phyloP scores from a whole-genome alignment of 2,329 filamentous ascomycete species.

The Dactylellina haptotyla region DNA sequence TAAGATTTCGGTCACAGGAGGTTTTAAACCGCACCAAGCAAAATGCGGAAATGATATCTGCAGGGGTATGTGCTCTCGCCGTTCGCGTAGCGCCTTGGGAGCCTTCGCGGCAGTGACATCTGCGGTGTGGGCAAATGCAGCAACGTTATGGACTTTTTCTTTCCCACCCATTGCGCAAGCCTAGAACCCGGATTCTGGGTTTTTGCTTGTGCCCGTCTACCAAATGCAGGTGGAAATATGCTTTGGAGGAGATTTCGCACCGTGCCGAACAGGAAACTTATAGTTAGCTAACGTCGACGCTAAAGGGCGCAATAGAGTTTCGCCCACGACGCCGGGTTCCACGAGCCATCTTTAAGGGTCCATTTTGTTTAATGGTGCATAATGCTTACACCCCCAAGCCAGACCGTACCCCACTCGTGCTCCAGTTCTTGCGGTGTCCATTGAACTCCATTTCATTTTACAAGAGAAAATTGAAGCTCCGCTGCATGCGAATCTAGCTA shows the following conservation, averaged over 20 bases:
- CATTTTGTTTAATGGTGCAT: not conserved
- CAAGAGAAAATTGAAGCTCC: too few species aligned
- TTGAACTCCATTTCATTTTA: too few species aligned
- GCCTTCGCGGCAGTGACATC: constrained; percentile 1
- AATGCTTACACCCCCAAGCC: constrained; percentile 13
- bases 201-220: constrained; percentile 8
- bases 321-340: constrained; percentile 9
- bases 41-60: constrained; percentile 37
- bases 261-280: constrained; percentile 35
- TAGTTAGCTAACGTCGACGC: constrained; percentile 1
- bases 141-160: constrained; percentile 6
- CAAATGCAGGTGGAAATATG: constrained; percentile 12
- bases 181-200: not conserved
- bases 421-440: too few species aligned
- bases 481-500: not conserved
- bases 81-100: constrained; percentile 25
- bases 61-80: constrained; percentile 23
- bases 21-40: not conserved
- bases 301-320: not conserved
- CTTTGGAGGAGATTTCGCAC: constrained; percentile 10
- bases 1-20: not conserved
- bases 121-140: constrained; percentile 12
- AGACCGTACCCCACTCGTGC: constrained; percentile 16
- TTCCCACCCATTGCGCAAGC: constrained; percentile 2
- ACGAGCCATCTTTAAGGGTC: constrained; percentile 3